Base-by-base conservation (phyloP, 768 basidiomycete genomes). In the Panellus pusillus region DNA sequence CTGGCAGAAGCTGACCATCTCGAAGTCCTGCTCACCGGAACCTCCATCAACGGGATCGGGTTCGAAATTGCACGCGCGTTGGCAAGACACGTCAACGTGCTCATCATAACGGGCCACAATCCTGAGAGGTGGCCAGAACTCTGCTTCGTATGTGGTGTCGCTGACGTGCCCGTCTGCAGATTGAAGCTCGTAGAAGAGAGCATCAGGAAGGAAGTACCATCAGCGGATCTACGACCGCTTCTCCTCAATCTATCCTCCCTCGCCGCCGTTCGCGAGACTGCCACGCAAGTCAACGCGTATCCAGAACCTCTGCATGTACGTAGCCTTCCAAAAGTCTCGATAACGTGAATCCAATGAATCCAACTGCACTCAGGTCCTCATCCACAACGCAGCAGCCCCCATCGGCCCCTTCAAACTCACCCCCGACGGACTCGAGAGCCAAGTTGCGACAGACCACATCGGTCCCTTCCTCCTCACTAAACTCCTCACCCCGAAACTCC, bases 361-460 rank as follows among this genome's bases (percentile, higher is more conserved):
- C 9, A 49, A 32, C 17, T 9, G 6, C 13, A 9, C 4, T 6
- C 32, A 54, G 52, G 52, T 54, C 13, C 11, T 54, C 3, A 54
- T 54, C 27, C 40, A 54, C 41, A 47, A 54, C 8, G 41, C 46
- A 27, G 46, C 46, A 8, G 46, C 46, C 6, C 6, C 24, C 14
- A 37, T 48, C 38, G 52, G 45, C 20, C 31, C 29, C 15, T 42
- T 54, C 45, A 42, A 47, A 13, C 40, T 54, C 32, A 54, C 52
- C 32, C n/a, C 12, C 9, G 52, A 54, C 17, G 41, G 32, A 9
- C n/a, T 54, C 45, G 40, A 54, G 31, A 47, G 32, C 14, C 32
- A 35, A 35, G 8, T 8, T 14, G 32, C 32, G 8, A 35, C 32
- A 35, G 32, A 35, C 32, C 32, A 35, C 32, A 35, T 35, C 3